Evolutionary conservation across 1,139 yeast species (phyloP), one percentile per base, ranked within the genome.

Genomic region (Nakaseomyces delphensis): DNA sequence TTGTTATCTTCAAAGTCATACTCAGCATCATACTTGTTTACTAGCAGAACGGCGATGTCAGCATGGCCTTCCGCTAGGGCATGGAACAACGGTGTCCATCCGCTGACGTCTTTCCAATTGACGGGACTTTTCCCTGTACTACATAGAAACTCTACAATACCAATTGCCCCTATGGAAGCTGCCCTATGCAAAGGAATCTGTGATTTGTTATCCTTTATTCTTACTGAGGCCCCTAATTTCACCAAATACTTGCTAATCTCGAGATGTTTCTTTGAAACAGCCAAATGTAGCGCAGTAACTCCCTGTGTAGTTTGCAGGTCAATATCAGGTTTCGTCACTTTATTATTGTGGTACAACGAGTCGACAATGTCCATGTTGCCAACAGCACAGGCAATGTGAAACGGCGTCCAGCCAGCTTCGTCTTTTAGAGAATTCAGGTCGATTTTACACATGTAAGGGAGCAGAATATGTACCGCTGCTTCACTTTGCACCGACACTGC

Each of bases 11-110:
- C 68, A 5, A 70, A 48, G 2, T 62, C 59, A 2, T 69, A 66
- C 53, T 83, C 86, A 0, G 95, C 96, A 0, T 93, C 93, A 23
- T 70, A 66, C 38, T 71, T 69, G 19, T 48, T 54, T 4, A 79
- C 76, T 40, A 89, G 65, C 33, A 67, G 55, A 2, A 77, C 70
- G 0, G 84, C 95, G 7, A 77, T 76, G 45, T 85, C 96, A 2
- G 81, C 89, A 56, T 82, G 81, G 0, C 96, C 96, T 60, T 89
- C 98, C 0, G 96, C 91, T 43, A 83, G 65, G 0, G 97, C 96
- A 61, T 86, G 95, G 60, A 86, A 95, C 51, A 89, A 62, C 0
- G 95, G 79, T 0, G 95, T 83, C 89, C 93, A 85, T 0, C 95
- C 94, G 41, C 73, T 71, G 15, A 55, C 53, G 57, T 89, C 97